Percentiles rank a stretch among this genome's conserved stretches.
phyloP scores from a whole-genome alignment of 495 filamentous ascomycete species.

The Aspergillus sclerotioniger region DNA sequence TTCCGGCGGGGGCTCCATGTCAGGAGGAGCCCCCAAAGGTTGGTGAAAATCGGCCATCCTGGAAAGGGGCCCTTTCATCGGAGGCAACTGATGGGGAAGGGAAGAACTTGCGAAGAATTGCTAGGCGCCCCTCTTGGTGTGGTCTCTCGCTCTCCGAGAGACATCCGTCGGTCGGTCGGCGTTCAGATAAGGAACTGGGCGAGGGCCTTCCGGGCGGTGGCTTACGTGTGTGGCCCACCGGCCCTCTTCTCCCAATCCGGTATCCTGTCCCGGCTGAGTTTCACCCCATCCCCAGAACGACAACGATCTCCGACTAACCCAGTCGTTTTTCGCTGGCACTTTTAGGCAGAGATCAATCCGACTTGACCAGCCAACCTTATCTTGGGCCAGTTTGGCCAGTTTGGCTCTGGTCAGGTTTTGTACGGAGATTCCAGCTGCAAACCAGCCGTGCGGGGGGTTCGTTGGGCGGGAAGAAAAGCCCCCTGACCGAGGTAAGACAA shows the following conservation, averaged over 20 bases:
- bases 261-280: not conserved
- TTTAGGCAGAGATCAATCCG: not conserved
- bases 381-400: not conserved
- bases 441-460: not conserved
- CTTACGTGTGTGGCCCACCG: slow-evolving; percentile 12
- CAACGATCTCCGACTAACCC: not conserved
- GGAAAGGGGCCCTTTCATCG: not conserved
- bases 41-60: slow-evolving; percentile 9
- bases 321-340: too few species aligned
- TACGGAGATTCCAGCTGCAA: too few species aligned
- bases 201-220: not conserved
- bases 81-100: not conserved
- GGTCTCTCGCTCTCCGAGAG: not conserved
- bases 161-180: not conserved
- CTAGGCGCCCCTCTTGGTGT: not conserved
- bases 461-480: not conserved
- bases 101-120: not conserved
- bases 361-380: not conserved
- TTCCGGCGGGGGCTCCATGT: slow-evolving; percentile 13
- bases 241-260: not conserved
- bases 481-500: not conserved
- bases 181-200: not conserved
- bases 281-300: not conserved
- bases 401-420: not conserved
- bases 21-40: slow-evolving; percentile 6